Percentiles rank a stretch among this genome's conserved stretches.
Conservation (phyloP, 257 asterid species). For the Fraxinus cuspidata region DNA sequence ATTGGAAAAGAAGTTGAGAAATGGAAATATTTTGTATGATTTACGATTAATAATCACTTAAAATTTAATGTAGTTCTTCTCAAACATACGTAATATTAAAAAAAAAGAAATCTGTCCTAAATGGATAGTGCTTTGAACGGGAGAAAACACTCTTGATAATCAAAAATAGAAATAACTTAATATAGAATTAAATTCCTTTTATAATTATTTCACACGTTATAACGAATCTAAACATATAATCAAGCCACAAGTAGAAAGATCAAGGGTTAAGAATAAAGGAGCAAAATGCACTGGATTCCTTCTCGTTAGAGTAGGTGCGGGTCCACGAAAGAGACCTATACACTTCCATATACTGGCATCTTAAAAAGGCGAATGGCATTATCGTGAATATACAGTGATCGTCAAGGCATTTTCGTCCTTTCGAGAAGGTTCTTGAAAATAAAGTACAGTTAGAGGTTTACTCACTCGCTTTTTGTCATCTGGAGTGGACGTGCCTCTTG, state of each 20-base stretch:
- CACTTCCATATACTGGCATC: constrained; percentile 1
- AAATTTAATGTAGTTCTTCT: too few species aligned
- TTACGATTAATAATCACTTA: too few species aligned
- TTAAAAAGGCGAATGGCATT: constrained; percentile 15
- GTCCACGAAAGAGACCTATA: not conserved
- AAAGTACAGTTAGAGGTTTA: not conserved
- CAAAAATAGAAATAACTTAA: too few species aligned
- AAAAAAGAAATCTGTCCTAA: too few species aligned
- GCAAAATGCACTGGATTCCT: constrained; percentile 1
- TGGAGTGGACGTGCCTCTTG: not conserved
- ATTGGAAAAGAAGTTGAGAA: too few species aligned
- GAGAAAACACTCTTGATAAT: too few species aligned
- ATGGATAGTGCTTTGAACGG: too few species aligned
- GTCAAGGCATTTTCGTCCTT: constrained; percentile 31
- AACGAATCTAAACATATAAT: not conserved
- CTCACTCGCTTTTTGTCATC: not conserved
- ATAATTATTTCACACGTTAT: not conserved
- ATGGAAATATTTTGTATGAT: too few species aligned
- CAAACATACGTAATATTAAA: too few species aligned
- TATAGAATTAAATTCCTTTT: too few species aligned
- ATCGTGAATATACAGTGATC: not conserved
- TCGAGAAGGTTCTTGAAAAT: constrained; percentile 16
- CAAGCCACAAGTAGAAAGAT: constrained; percentile 6
- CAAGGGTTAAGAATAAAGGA: constrained; percentile 14
- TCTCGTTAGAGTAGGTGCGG: constrained; percentile 7